Evolutionary conservation across 805 yeast species (phyloP), one percentile per base, ranked within the genome.

Genomic region (Wickerhamia fluorescens): DNA sequence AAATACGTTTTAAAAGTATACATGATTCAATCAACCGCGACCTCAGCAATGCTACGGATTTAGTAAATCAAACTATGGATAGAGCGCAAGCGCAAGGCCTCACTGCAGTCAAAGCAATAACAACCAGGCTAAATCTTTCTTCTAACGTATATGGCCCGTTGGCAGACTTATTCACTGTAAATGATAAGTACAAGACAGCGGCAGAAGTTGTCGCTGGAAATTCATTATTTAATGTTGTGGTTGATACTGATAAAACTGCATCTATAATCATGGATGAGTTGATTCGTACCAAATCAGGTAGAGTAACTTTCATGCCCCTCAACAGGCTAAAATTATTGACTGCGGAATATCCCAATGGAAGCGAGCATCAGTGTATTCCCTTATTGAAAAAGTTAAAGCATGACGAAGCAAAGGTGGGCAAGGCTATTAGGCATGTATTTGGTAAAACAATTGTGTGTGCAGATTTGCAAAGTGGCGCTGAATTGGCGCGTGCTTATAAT

Each of bases 291-390:
- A 75, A 73, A 36, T 68, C 78, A 5, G 97, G 97, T 2, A 68
- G 96, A 45, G 88, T 83, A 0, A 86, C 97, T 0, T 87, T 92
- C 44, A 77, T 92, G 63, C 97, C 98, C 1, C 58, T 92, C 38
- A 85, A 87, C 47, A 65, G 94, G 42, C 46, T 92, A 10, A 40
- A 51, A 5, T 12, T 23, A 6, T 61, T 68, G 14, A 47, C 52
- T 7, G 53, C 66, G 10, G 43, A 47, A 3, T 82, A 75, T 43
- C 95, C 96, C 1, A 73, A 71, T 7, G 61, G 71, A 11, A 41
- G 43, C 9, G 73, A 65, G 30, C 61, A 65, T 32, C 78, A 75
- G 25, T 79, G 75, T 31, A 78, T 88, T 17, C 95, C 96, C 0
- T 61, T 92, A 35, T 71, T 86, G 23, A 73, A 76, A 40, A 84